Evolutionary conservation across 768 basidiomycete genomes (phyloP).

Genomic region (Serendipita sp.): DNA sequence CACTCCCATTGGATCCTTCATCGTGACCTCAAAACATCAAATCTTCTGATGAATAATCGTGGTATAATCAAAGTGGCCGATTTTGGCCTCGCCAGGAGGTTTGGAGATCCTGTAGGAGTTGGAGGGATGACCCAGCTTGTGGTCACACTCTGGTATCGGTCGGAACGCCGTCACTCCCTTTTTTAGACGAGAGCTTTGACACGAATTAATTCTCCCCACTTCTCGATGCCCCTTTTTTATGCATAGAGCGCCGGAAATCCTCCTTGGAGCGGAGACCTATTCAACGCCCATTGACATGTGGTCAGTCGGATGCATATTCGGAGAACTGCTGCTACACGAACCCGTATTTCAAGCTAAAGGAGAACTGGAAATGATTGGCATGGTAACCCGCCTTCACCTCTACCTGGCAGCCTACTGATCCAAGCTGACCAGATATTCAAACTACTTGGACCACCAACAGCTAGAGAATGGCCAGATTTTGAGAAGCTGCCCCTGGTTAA

Average conservation of each 20-base stretch:
- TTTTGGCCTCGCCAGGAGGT: conserved; percentile 88
- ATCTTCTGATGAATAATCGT: conserved; percentile 96
- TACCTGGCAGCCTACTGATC: background rate
- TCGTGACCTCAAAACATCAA: conserved; percentile 93
- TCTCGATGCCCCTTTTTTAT: background rate
- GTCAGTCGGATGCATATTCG: conserved; percentile 98
- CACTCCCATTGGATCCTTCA: conserved; percentile 97
- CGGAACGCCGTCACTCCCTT: conserved; percentile 17
- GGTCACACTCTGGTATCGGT: conserved; percentile 99
- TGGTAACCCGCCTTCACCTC: conserved; percentile 25
- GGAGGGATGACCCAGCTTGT: conserved; percentile 98
- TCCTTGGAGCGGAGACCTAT: conserved; percentile 85
- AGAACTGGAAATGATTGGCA: conserved; percentile 79
- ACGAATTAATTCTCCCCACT: conserved; percentile 12
- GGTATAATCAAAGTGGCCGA: conserved; percentile 98
- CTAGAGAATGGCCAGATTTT: conserved; percentile 75
- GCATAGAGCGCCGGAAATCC: conserved; percentile 79
- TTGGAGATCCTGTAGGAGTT: conserved; percentile 89
- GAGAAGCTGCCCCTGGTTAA: conserved; percentile 64
- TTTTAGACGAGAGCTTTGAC: conserved; percentile 10
- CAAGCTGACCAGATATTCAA: conserved; percentile 53
- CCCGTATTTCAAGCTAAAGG: conserved; percentile 96
- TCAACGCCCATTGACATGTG: conserved; percentile 95
- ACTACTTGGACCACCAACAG: conserved; percentile 85
- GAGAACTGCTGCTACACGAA: conserved; percentile 86